Percentiles rank a stretch among this genome's conserved stretches.
Evolutionary conservation across 75 land plant genomes (phyloP).

Genomic region (Cupressus sempervirens): DNA sequence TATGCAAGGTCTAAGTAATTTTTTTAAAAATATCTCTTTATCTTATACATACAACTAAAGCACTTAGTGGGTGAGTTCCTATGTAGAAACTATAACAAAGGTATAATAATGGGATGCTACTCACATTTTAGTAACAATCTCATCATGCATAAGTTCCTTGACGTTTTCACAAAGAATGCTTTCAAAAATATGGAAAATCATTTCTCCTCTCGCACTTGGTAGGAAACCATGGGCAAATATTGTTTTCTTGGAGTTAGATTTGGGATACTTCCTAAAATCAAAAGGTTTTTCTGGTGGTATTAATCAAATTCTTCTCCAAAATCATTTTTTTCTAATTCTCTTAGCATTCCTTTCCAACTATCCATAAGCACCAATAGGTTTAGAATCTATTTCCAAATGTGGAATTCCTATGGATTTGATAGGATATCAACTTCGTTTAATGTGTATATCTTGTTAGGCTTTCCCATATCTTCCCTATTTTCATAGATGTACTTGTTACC

Average conservation of each 20-base stretch:
- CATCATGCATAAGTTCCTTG: slow-evolving; percentile 12
- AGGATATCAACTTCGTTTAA: background rate
- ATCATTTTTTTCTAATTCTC: slow-evolving; percentile 2
- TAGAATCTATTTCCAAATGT: background rate
- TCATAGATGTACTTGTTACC: slow-evolving; percentile 17
- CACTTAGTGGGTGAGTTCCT: slow-evolving; percentile 28
- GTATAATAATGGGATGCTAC: slow-evolving; percentile 28
- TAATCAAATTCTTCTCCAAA: background rate
- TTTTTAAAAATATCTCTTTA: slow-evolving; percentile 27
- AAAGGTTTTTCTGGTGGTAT: background rate
- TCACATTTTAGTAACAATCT: slow-evolving; percentile 25
- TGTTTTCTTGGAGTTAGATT: slow-evolving; percentile 32
- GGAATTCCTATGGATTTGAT: slow-evolving; percentile 7
- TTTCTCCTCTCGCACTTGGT: slow-evolving; percentile 19
- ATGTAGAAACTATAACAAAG: slow-evolving; percentile 27
- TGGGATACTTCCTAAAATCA: background rate
- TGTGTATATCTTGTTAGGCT: background rate
- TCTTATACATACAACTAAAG: slow-evolving; percentile 27
- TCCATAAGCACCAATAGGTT: slow-evolving; percentile 3
- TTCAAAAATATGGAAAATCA: slow-evolving; percentile 28
- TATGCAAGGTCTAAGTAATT: slow-evolving; percentile 31
- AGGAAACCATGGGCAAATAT: slow-evolving; percentile 33
- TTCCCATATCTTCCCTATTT: background rate
- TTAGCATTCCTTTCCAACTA: slow-evolving; percentile 3
- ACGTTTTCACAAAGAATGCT: slow-evolving; percentile 14